Evolutionary conservation across 2,329 filamentous ascomycete genomes (phyloP).

Genomic region (Nigrograna mackinnonii): DNA sequence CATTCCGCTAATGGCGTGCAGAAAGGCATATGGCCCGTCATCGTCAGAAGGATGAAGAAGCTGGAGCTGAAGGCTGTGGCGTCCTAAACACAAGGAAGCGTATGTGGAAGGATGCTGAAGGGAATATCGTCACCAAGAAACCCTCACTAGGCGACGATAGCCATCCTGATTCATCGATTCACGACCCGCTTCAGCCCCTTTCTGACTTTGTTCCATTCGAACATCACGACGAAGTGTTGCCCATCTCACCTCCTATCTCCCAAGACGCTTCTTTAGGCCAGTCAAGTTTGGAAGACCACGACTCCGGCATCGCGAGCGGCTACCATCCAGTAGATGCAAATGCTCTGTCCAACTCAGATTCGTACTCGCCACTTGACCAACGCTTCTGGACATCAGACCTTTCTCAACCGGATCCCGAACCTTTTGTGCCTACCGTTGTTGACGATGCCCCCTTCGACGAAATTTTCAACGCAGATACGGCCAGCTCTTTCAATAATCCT

Average conservation of each 20-base stretch:
- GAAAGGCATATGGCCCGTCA: slow-evolving; percentile 62
- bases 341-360: slow-evolving; percentile 18
- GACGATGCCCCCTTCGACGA: slow-evolving; percentile 53
- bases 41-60: slow-evolving; percentile 59
- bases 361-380: slow-evolving; percentile 28
- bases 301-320: slow-evolving; percentile 24
- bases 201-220: slow-evolving; percentile 23
- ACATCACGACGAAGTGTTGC: slow-evolving; percentile 24
- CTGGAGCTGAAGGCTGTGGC: slow-evolving; percentile 55
- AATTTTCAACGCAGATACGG: slow-evolving; percentile 63
- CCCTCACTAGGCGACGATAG: slow-evolving; percentile 23
- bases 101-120: slow-evolving; percentile 59
- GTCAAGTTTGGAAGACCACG: slow-evolving; percentile 30
- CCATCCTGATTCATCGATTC: no score
- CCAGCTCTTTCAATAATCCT: slow-evolving; percentile 67
- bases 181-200: slow-evolving; percentile 8
- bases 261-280: slow-evolving; percentile 28
- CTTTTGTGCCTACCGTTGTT: slow-evolving; percentile 21
- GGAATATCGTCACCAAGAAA: slow-evolving; percentile 54
- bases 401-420: slow-evolving; percentile 29
- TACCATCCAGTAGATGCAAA: slow-evolving; percentile 23
- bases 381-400: slow-evolving; percentile 36
- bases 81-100: slow-evolving; percentile 59
- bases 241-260: slow-evolving; percentile 40
- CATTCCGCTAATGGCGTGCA: slow-evolving; percentile 35